phyloP scores from a whole-genome alignment of 768 basidiomycete genomes.

The Podaxis sp. region DNA sequence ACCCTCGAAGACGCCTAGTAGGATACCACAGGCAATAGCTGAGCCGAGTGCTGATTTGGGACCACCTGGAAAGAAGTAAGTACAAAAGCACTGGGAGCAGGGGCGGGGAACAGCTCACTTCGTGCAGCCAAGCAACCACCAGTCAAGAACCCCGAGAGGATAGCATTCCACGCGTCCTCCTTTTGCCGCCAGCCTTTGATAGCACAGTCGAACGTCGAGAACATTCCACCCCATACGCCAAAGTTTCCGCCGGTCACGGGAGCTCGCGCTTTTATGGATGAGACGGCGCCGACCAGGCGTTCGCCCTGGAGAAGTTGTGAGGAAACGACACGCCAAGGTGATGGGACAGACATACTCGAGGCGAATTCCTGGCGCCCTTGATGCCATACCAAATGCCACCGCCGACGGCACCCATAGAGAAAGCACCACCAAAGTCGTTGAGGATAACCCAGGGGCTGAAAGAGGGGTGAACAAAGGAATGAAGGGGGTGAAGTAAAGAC shows the following conservation, averaged over 20 bases:
- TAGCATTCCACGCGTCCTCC: constrained; percentile 99
- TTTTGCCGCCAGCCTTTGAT: constrained; percentile 97
- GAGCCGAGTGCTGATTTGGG: constrained; percentile 88
- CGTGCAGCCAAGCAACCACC: constrained; percentile 93
- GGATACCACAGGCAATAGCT: constrained; percentile 94
- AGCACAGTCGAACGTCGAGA: constrained; percentile 97
- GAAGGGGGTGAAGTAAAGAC: constrained; percentile 15
- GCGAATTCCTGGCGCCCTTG: constrained; percentile 96
- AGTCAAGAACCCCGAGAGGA: constrained; percentile 97
- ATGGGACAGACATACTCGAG: constrained; percentile 57
- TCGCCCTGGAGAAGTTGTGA: constrained; percentile 63
- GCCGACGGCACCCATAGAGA: constrained; percentile 97
- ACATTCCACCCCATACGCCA: constrained; percentile 96
- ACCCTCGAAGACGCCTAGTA: constrained; percentile 92
- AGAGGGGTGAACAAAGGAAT: background rate
- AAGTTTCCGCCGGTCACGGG: constrained; percentile 98
- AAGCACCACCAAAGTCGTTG: constrained; percentile 97
- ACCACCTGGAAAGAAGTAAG: constrained; percentile 58
- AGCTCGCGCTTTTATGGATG: constrained; percentile 96
- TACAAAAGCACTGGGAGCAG: constrained; percentile 7
- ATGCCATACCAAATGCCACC: constrained; percentile 99
- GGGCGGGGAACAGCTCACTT: constrained; percentile 56
- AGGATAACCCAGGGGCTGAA: constrained; percentile 95
- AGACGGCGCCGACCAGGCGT: constrained; percentile 88
- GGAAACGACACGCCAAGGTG: constrained; percentile 13